A percentile compares a stretch with the other conserved stretches of the same genome.
Conservation (phyloP, 2,329 filamentous ascomycete species). For the Pestalotiopsis sp. region DNA sequence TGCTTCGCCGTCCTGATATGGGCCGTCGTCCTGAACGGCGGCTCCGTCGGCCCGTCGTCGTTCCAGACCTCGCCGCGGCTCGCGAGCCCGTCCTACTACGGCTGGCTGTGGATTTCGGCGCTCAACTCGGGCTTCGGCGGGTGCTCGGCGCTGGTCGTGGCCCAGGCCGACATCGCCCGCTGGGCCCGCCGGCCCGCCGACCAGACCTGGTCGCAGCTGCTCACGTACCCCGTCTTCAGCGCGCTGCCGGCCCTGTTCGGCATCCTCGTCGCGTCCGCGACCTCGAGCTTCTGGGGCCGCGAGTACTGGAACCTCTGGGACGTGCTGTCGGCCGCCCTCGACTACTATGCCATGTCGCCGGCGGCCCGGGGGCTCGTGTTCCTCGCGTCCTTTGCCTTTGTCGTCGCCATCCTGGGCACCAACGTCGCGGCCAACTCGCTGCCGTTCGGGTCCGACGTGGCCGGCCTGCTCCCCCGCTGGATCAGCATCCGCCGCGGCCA, state of each 20-base stretch:
- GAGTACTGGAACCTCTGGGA: constrained; percentile 6
- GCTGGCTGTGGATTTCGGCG: constrained; percentile 1
- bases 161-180: not conserved
- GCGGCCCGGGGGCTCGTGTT: constrained; percentile 40
- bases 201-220: not conserved
- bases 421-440: constrained; percentile 44
- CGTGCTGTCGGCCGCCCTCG: not conserved
- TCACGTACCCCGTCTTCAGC: not conserved
- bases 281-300: not conserved
- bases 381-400: constrained; percentile 19
- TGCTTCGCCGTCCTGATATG: not conserved
- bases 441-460: constrained; percentile 42
- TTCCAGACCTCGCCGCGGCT: not conserved
- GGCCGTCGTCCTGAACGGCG: not conserved
- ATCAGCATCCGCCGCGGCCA: constrained; percentile 46
- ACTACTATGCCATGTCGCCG: constrained; percentile 18
- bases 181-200: not conserved
- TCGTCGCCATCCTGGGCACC: constrained; percentile 42
- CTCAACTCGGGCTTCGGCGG: constrained; percentile 4
- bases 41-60: not conserved
- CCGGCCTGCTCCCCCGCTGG: constrained; percentile 41
- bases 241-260: not conserved
- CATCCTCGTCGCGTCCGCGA: not conserved
- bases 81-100: not conserved
- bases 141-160: not conserved